Conservation (phyloP, 192 early-diverging fungal species). For the Phycomyces blakesleeanus region DNA sequence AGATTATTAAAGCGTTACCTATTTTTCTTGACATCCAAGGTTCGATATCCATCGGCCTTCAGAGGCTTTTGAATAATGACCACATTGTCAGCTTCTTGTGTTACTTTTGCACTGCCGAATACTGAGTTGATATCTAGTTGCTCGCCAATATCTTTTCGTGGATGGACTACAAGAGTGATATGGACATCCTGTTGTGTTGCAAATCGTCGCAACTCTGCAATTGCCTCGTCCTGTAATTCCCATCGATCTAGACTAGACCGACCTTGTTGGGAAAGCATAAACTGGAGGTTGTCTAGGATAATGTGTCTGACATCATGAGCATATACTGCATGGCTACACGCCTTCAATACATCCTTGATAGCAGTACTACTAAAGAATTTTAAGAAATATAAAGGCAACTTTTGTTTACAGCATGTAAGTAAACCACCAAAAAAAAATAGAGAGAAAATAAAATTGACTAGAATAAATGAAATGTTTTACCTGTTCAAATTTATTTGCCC, state of each 20-base stretch:
- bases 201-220: slow-evolving; percentile 59
- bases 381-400: slow-evolving; percentile 68
- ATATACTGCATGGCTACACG: slow-evolving; percentile 65
- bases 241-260: slow-evolving; percentile 54
- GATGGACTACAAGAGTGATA: slow-evolving; percentile 68
- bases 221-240: slow-evolving; percentile 65
- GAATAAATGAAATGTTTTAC: slow-evolving; percentile 17
- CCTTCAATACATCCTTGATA: slow-evolving; percentile 57
- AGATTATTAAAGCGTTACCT: slow-evolving; percentile 17
- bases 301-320: slow-evolving; percentile 70
- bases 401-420: background rate
- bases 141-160: slow-evolving; percentile 59
- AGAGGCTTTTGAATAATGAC: slow-evolving; percentile 55
- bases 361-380: slow-evolving; percentile 73
- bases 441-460: background rate
- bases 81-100: slow-evolving; percentile 77
- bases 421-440: background rate
- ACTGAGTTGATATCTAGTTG: slow-evolving; percentile 63
- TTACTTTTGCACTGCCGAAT: slow-evolving; percentile 70
- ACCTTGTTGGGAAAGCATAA: slow-evolving; percentile 68
- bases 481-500: slow-evolving; percentile 62
- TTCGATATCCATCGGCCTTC: slow-evolving; percentile 36
- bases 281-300: slow-evolving; percentile 73
- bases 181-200: slow-evolving; percentile 68
- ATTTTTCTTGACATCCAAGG: slow-evolving; percentile 65